Evolutionary conservation across 2,329 filamentous ascomycete species (phyloP), one percentile per base, ranked within the genome.

Genomic region (Beauveria rudraprayagi): DNA sequence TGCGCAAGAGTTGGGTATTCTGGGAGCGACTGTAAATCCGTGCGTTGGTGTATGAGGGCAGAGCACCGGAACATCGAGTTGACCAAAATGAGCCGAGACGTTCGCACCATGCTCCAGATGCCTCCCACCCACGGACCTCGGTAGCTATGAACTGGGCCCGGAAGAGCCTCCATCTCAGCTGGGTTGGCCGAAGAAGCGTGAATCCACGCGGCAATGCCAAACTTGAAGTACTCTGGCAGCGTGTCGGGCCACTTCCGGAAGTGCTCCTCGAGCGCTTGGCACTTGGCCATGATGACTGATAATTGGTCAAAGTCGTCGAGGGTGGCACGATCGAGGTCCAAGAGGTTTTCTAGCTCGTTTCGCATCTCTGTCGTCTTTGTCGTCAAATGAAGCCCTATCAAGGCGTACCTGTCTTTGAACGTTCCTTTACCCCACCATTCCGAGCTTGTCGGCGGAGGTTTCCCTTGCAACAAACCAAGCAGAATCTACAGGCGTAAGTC

Each of bases 391-490:
- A 57, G 54, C 8, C 54, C 41, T 24, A 47, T 30, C 43, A 57
- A 34, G 43, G 54, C 54, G 19, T 48, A 57, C 11, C n/a, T 57
- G 54, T 57, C 54, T 47, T 57, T 57, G 16, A 47, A 57, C 8
- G 54, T 57, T 19, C 54, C 54, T 26, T 48, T 40, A 8, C 41
- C 41, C 54, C 54, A 57, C 54, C 54, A 57, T 19, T 57, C 54
- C 6, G 41, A 34, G 3, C 14, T 16, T 1, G 54, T 47, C 11
- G 41, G 54, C 9, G 30, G 28, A n/a, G 43, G 43, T 44, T 37
- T 57, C 8, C 44, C 54, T 1, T 24, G 19, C 3, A 57, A 28
- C 41, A 57, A 22, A 24, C 43, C 41, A 19, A 48, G 43, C 9
- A 57, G 28, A 40, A 57, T 57, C 54, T 48, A n/a, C 10, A 26